Base-by-base conservation (phyloP, 805 yeast species). In the Candida insectorum region DNA sequence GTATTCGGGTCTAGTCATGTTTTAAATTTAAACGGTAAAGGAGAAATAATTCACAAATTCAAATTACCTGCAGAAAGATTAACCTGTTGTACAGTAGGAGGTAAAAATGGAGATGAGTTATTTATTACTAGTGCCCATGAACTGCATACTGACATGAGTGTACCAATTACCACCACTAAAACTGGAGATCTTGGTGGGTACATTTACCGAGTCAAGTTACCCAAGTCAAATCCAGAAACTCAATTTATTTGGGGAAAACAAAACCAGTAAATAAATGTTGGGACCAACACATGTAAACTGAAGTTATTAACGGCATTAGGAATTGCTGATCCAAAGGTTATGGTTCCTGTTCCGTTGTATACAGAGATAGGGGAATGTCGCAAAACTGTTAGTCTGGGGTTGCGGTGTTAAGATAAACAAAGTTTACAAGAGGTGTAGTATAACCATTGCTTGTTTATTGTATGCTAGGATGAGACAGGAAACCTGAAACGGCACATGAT, bases 71-170 rank as follows among this genome's bases (percentile, higher is more conserved):
- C 66, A 0, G 70, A 78, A 4, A 65, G 81, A 39, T 56, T 81
- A 32, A 72, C 85, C 4, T 84, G 94, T 43, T 79, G 81, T 25
- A 71, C 81, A 2, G 69, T 83, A 38, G 81, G 83, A n/a, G 94
- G 88, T 5, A 51, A 53, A 16, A 56, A 75, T 13, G 50, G 63
- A 34, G 73, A 77, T 48, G 81, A 77, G 31, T 43, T 87, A 35
- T 81, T 73, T 47, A 75, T 86, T 23, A 83, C 94, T 3, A 71
- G 81, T 13, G 95, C 82, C 2, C 75, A 77, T 43, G 50, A 62
- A 36, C 52, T 73, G 30, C 60, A 69, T 33, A 64, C 56, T 13
- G 75, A 76, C 31, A n/a, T 23, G 21, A 17, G 13, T 8, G 37
- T 18, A 11, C 21, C 12, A 4, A 29, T 28, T 10, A 15, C 16